Percentiles rank a stretch among this genome's conserved stretches.
Evolutionary conservation across 345 rosid genomes (phyloP).

Genomic region (Heritiera fomes): DNA sequence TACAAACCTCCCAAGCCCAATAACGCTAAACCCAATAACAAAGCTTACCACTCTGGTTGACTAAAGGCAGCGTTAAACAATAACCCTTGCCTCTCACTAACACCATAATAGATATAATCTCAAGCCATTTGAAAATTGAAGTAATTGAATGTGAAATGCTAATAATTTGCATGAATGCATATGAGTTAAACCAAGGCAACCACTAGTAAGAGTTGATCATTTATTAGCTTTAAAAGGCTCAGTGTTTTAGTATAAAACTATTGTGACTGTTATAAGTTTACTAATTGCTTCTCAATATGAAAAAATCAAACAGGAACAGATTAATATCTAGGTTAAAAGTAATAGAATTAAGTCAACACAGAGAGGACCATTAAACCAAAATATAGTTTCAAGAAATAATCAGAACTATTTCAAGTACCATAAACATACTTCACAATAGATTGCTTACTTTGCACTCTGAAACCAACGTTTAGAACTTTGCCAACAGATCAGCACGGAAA

Average conservation of each 20-base stretch:
- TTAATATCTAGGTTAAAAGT: conserved; percentile 10
- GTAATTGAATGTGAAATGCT: not conserved
- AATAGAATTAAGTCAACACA: not conserved
- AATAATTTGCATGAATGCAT: not conserved
- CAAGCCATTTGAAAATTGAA: not conserved
- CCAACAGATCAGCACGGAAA: not conserved
- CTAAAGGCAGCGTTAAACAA: not conserved
- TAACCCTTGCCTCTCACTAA: not conserved
- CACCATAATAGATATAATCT: not conserved
- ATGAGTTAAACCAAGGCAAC: not conserved
- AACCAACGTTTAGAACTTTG: not conserved
- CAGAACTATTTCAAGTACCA: not conserved
- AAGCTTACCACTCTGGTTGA: not conserved
- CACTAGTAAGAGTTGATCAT: not conserved
- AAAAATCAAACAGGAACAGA: not conserved
- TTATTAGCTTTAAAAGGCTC: not conserved
- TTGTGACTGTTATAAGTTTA: not conserved
- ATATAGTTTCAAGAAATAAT: not conserved
- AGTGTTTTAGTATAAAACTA: not conserved
- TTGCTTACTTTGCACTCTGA: not conserved
- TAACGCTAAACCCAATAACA: not conserved
- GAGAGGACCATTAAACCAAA: not conserved
- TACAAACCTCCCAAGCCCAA: not conserved
- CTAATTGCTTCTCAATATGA: not conserved
- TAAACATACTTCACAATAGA: conserved; percentile 1